These are phyloP conservation scores for Penicillium nucicola DNA, from an alignment of 495 filamentous ascomycete genomes.

Conservation along the genomic window DNA sequence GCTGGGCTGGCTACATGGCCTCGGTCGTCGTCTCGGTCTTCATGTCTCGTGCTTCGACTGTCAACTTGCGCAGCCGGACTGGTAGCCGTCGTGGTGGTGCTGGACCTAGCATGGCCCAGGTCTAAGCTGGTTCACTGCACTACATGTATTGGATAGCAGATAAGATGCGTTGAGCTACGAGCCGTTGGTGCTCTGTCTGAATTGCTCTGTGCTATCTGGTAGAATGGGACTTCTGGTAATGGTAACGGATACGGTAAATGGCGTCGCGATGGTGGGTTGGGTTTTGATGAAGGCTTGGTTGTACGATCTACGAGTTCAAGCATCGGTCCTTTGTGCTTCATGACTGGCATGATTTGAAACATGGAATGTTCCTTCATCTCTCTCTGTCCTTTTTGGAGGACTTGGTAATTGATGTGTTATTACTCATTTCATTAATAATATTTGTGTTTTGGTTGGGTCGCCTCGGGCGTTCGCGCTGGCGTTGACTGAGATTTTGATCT, in stretches of 20 bases:
- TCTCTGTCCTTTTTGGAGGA: neutral
- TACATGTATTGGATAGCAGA: neutral
- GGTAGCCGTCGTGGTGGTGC: conserved; percentile 42
- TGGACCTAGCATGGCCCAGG: conserved; percentile 61
- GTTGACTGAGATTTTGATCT: neutral
- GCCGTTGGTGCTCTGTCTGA: neutral
- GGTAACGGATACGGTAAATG: neutral
- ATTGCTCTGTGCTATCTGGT: neutral
- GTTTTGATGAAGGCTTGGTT: no score
- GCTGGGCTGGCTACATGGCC: conserved; percentile 56
- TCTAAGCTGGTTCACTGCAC: conserved; percentile 46
- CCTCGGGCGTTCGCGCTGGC: conserved; percentile 4
- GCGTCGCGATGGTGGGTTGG: neutral
- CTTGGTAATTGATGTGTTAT: conserved; percentile 9
- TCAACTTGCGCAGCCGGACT: conserved; percentile 39
- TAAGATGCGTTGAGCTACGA: neutral
- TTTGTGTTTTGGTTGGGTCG: conserved; percentile 7
- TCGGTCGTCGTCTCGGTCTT: conserved; percentile 53
- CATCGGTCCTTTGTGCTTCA: neutral
- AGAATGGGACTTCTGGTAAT: neutral
- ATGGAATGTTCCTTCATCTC: neutral
- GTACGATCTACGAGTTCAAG: neutral
- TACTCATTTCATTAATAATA: conserved; percentile 23
- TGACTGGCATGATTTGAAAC: neutral
- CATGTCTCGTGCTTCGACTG: conserved; percentile 29